Percentiles rank a stretch among this genome's conserved stretches.
These are phyloP conservation scores for Claviceps fusiformis DNA, from an alignment of 2,329 filamentous ascomycete genomes.

Conservation along the genomic window DNA sequence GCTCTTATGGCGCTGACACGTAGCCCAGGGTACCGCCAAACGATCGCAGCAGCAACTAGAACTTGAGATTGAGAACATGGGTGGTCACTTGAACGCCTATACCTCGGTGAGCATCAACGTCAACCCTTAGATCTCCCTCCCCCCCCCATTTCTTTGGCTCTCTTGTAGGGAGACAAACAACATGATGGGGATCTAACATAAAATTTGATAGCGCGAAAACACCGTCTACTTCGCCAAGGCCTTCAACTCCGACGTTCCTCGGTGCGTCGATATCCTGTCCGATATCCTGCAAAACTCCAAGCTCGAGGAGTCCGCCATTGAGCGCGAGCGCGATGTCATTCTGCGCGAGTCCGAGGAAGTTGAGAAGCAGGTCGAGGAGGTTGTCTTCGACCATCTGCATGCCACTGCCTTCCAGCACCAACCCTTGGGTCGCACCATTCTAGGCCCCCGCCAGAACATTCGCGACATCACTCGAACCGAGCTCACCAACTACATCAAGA, in stretches of 20 bases:
- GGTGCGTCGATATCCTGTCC: constrained; percentile 94
- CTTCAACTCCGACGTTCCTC: constrained; percentile 94
- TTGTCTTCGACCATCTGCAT: constrained; percentile 98
- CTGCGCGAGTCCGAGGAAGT: constrained; percentile 98
- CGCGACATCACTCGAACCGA: constrained; percentile 86
- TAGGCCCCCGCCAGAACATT: constrained; percentile 97
- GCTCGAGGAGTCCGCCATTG: constrained; percentile 82
- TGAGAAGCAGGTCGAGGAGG: constrained; percentile 98
- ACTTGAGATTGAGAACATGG: constrained; percentile 99
- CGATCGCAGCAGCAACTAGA: constrained; percentile 94
- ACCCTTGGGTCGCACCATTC: constrained; percentile 91
- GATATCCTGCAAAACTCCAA: constrained; percentile 99
- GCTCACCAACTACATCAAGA: constrained; percentile 93
- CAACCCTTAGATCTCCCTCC: constrained; percentile 3
- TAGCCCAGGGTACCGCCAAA: constrained; percentile 68
- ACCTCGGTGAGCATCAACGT: constrained; percentile 64
- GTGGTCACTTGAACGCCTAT: constrained; percentile 97
- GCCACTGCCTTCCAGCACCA: constrained; percentile 96
- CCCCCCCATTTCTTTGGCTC: not conserved
- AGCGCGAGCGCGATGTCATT: constrained; percentile 97
- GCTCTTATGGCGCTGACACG: not conserved
- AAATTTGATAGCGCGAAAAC: constrained; percentile 66
- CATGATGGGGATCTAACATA: constrained; percentile 13
- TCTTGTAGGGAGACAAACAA: constrained; percentile 11
- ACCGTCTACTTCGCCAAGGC: constrained; percentile 99